A percentile compares a stretch with the other conserved stretches of the same genome.
phyloP scores from a whole-genome alignment of 129 eudicot genomes.

The Kitagawia praeruptora region DNA sequence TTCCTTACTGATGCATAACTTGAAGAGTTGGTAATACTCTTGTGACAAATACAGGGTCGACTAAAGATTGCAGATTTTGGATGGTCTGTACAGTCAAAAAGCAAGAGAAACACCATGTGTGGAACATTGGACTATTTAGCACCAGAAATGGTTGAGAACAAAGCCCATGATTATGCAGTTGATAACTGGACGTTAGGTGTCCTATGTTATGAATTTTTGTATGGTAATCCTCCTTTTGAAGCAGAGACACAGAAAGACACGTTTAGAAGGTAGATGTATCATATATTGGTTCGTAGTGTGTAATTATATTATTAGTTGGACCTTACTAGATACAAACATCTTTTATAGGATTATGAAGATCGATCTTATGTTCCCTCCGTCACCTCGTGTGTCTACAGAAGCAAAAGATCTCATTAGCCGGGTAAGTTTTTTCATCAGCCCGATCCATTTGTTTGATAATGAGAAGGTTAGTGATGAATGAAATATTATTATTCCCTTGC shows the following conservation, averaged over 20 bases:
- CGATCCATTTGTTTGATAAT: neutral
- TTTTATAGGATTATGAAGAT: conserved; percentile 67
- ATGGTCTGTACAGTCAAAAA: conserved; percentile 88
- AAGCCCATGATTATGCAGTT: conserved; percentile 88
- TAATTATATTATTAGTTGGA: conserved; percentile 1
- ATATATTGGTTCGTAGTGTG: neutral
- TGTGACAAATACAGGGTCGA: conserved; percentile 49
- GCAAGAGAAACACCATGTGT: conserved; percentile 92
- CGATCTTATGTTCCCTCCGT: conserved; percentile 70
- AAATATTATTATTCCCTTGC: neutral
- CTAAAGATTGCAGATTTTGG: conserved; percentile 96
- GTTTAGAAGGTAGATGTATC: conserved; percentile 43
- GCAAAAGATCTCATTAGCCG: conserved; percentile 68
- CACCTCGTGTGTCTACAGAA: conserved; percentile 55
- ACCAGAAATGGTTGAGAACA: conserved; percentile 97
- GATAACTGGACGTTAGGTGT: conserved; percentile 95
- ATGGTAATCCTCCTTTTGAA: conserved; percentile 87
- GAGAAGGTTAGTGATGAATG: neutral
- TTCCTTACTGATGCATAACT: neutral
- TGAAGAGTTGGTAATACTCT: neutral
- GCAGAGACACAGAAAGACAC: conserved; percentile 83
- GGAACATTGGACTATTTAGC: conserved; percentile 92
- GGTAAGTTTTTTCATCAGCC: conserved; percentile 31
- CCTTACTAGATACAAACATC: conserved; percentile 2
- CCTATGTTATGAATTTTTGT: conserved; percentile 82